These are phyloP conservation scores for Mycena leptocephala DNA, from an alignment of 768 basidiomycete genomes.

Conservation along the genomic window DNA sequence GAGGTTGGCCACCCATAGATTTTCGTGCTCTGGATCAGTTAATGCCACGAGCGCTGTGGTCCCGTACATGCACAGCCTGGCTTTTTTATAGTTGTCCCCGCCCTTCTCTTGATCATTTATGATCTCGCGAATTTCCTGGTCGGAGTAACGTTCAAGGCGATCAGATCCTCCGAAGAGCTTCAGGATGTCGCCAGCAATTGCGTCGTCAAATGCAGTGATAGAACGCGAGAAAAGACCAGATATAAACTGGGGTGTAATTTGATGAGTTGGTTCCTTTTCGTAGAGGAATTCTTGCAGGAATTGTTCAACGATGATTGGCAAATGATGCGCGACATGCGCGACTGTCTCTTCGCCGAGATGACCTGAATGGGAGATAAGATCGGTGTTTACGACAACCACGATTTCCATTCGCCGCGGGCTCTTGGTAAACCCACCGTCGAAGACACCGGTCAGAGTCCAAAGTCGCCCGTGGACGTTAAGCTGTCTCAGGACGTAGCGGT, in stretches of 20 bases:
- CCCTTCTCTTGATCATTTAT: conserved; percentile 77
- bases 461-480: conserved; percentile 69
- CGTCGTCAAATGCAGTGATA: conserved; percentile 75
- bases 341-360: conserved; percentile 82
- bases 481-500: conserved; percentile 74
- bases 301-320: conserved; percentile 78
- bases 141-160: conserved; percentile 65
- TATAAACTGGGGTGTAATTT: conserved; percentile 64
- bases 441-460: conserved; percentile 81
- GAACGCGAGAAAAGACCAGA: conserved; percentile 71
- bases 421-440: conserved; percentile 68
- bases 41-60: conserved; percentile 84
- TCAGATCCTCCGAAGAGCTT: conserved; percentile 74
- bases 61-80: conserved; percentile 84
- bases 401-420: conserved; percentile 27
- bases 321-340: conserved; percentile 77
- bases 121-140: conserved; percentile 69
- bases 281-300: conserved; percentile 64
- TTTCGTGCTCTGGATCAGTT: conserved; percentile 76
- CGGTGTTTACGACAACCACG: conserved; percentile 10
- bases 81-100: conserved; percentile 75
- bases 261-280: conserved; percentile 54
- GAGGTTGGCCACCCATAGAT: conserved; percentile 86
- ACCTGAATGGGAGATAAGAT: conserved; percentile 54
- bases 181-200: conserved; percentile 77